phyloP scores from a whole-genome alignment of 2,329 filamentous ascomycete genomes.

The Mariannaea elegans region DNA sequence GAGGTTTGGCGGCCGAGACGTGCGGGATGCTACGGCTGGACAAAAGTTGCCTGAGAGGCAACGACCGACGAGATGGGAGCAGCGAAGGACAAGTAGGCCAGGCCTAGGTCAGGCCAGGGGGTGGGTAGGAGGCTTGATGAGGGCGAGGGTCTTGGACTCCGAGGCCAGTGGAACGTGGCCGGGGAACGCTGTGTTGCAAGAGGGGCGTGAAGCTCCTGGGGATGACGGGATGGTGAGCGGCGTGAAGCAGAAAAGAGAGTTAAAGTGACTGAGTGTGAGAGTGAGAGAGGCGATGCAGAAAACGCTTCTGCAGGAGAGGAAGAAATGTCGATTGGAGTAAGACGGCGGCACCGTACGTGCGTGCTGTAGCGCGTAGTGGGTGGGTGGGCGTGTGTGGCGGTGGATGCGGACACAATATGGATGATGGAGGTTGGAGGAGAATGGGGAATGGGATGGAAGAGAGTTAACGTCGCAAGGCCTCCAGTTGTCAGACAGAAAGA shows the following conservation, averaged over 20 bases:
- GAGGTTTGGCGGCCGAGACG: slow-evolving; percentile 32
- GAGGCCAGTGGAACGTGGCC: slow-evolving; percentile 31
- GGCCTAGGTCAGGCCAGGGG: slow-evolving; percentile 31
- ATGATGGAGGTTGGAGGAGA: slow-evolving; percentile 21
- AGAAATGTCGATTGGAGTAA: slow-evolving; percentile 18
- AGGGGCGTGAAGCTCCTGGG: slow-evolving; percentile 26
- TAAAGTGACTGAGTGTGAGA: slow-evolving; percentile 16
- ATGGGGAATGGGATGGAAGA: slow-evolving; percentile 21
- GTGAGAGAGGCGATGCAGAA: slow-evolving; percentile 26
- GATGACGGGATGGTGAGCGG: slow-evolving; percentile 9
- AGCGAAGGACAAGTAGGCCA: slow-evolving; percentile 17
- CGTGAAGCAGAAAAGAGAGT: background rate
- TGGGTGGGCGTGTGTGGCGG: slow-evolving; percentile 20
- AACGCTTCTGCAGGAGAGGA: slow-evolving; percentile 20
- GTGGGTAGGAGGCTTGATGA: slow-evolving; percentile 41
- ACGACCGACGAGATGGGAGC: slow-evolving; percentile 18
- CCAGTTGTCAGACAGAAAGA: slow-evolving; percentile 32
- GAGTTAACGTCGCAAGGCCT: slow-evolving; percentile 12
- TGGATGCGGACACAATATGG: slow-evolving; percentile 10
- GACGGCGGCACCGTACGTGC: slow-evolving; percentile 8
- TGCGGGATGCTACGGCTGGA: slow-evolving; percentile 30
- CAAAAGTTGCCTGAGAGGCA: slow-evolving; percentile 16
- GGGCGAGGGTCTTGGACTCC: slow-evolving; percentile 35
- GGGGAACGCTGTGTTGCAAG: slow-evolving; percentile 33
- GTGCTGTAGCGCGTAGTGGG: background rate